phyloP scores from a whole-genome alignment of 139 green algal genomes.

The Chlamydomonas sp. region DNA sequence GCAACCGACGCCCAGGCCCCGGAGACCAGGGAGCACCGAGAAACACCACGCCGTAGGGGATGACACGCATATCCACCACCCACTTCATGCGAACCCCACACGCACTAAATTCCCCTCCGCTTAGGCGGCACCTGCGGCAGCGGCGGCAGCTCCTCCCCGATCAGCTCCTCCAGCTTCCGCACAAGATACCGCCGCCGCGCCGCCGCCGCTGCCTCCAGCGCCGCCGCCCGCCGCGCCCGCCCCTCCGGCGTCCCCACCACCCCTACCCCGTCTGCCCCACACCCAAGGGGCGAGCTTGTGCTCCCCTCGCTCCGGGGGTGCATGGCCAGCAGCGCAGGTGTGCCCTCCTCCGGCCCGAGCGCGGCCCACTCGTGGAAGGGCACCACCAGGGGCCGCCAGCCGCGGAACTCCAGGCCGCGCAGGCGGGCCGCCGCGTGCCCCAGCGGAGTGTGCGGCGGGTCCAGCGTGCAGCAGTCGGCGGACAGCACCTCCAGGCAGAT shows the following conservation, averaged over 20 bases:
- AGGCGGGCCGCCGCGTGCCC: conserved; percentile 6
- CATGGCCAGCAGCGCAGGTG: not conserved
- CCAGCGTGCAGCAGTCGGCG: conserved; percentile 17
- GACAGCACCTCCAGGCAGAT: conserved; percentile 34
- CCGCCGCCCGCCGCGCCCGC: not conserved
- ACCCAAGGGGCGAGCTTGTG: too few species aligned
- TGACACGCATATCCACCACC: too few species aligned
- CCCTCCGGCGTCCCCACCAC: not conserved
- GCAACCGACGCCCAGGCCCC: too few species aligned
- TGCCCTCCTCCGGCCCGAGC: conserved; percentile 6
- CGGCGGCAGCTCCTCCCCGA: conserved; percentile 31
- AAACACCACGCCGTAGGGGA: too few species aligned
- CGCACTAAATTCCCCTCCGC: not conserved
- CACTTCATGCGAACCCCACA: not conserved
- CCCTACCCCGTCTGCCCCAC: not conserved
- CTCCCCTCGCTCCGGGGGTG: too few species aligned
- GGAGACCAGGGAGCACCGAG: too few species aligned
- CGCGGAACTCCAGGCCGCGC: conserved; percentile 32
- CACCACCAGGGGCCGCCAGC: conserved; percentile 17
- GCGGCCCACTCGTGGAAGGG: conserved; percentile 36
- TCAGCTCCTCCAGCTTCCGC: conserved; percentile 22
- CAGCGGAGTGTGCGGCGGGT: conserved; percentile 12
- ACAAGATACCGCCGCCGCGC: conserved; percentile 10
- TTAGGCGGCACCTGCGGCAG: not conserved
- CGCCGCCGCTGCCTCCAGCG: not conserved